Evolutionary conservation across 2,329 filamentous ascomycete genomes (phyloP), one percentile per base, ranked within the genome.

Genomic region (Elsinoe perseae): DNA sequence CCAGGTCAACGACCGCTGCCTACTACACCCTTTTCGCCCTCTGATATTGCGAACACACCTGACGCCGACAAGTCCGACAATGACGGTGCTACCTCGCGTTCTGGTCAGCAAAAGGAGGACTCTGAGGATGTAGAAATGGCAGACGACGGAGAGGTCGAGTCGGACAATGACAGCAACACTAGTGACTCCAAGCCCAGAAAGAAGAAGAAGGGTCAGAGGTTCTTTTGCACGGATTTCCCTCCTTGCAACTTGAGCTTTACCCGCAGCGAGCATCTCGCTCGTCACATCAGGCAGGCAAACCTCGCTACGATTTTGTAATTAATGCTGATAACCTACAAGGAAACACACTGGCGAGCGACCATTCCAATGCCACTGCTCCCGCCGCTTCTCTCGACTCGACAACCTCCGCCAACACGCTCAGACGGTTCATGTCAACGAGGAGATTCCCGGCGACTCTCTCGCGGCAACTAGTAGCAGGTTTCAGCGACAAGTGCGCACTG

Each of bases 301-400:
- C 20, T 48, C 16, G 53, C 30, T 34, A n/a, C 21, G 27, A 12
- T 42, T 36, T 28, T 56, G 28, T 25, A 21, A 14, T 14, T 38
- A 30, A 42, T 38, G 48, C 66, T 73, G 61, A 71, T 61, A 57
- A 40, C 8, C 38, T 36, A 4, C 16, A 60, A 93, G 90, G 65
- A 97, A 97, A 80, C 93, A 98, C 67, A 98, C 93, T 0, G 93
- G 93, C 54, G 93, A 98, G 75, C 84, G 93, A 25, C 93, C 93
- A 0, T 98, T 97, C 65, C 87, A 95, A 71, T 98, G 93, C 64
- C 93, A 97, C 70, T 98, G 93, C 71, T 89, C 86, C 2, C 83
- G 93, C 52, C 83, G 90, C 56, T 98, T 98, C 69, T 97, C 93
- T 8, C 83, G 92, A 50, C 80, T 97, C 44, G 92, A 98, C 70